phyloP scores from a whole-genome alignment of 176 grass and related monocot species.

The Areca catechu region DNA sequence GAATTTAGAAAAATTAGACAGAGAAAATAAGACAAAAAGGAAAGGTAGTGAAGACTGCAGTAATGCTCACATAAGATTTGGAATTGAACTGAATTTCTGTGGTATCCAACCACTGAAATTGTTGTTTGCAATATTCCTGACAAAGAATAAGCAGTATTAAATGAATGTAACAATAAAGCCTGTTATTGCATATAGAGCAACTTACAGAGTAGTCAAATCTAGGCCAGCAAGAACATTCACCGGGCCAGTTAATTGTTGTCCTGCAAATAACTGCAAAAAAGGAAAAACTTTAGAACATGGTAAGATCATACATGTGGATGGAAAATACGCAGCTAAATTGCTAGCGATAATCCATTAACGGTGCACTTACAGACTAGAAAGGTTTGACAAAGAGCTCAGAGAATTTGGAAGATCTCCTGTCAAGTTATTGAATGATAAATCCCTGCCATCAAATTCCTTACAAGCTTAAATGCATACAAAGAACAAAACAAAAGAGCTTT shows the following conservation, averaged over 20 bases:
- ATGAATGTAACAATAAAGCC: slow-evolving; percentile 15
- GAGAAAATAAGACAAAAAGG: slow-evolving; percentile 17
- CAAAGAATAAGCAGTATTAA: slow-evolving; percentile 14
- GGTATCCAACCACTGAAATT: slow-evolving; percentile 85
- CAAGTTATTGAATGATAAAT: slow-evolving; percentile 81
- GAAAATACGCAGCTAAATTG: slow-evolving; percentile 21
- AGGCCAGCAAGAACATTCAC: slow-evolving; percentile 71
- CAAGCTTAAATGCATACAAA: slow-evolving; percentile 34
- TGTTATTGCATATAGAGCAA: slow-evolving; percentile 7
- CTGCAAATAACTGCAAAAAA: slow-evolving; percentile 67
- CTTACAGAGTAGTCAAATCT: slow-evolving; percentile 73
- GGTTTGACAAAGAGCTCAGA: slow-evolving; percentile 56
- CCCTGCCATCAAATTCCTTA: slow-evolving; percentile 34
- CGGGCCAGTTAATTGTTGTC: slow-evolving; percentile 80
- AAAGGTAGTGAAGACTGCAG: slow-evolving; percentile 7
- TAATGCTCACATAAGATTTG: slow-evolving; percentile 49
- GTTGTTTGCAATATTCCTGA: slow-evolving; percentile 85
- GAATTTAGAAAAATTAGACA: slow-evolving; percentile 17
- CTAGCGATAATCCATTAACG: background rate
- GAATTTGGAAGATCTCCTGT: slow-evolving; percentile 63
- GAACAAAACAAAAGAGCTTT: slow-evolving; percentile 14
- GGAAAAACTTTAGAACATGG: slow-evolving; percentile 16
- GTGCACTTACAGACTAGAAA: slow-evolving; percentile 71
- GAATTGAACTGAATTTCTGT: slow-evolving; percentile 63
- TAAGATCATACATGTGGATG: background rate